Percentiles rank a stretch among this genome's conserved stretches.
Evolutionary conservation across 2,329 filamentous ascomycete species (phyloP).

Genomic region (Teratosphaeria gauchensis): DNA sequence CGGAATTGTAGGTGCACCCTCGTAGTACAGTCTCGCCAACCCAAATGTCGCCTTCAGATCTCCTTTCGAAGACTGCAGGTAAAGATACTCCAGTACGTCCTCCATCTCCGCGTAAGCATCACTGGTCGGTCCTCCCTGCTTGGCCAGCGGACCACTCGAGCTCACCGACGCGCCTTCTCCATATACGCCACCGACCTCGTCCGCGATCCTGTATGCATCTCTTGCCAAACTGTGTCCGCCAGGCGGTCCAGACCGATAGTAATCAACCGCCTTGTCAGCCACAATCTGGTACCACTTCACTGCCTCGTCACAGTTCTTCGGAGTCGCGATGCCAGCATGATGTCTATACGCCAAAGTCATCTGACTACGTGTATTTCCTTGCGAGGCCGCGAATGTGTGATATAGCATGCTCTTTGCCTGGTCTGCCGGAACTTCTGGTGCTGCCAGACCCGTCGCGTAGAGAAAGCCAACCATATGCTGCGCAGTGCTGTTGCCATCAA

Average conservation of each 20-base stretch:
- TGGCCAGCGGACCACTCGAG: conserved; percentile 75
- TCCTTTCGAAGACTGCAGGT: conserved; percentile 81
- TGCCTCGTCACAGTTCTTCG: conserved; percentile 76
- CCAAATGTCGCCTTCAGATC: conserved; percentile 81
- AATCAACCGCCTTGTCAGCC: conserved; percentile 83
- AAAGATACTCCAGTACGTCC: conserved; percentile 88
- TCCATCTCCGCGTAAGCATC: conserved; percentile 80
- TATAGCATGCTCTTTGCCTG: conserved; percentile 89
- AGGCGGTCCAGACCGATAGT: conserved; percentile 81
- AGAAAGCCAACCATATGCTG: conserved; percentile 94
- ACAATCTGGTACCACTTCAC: conserved; percentile 85
- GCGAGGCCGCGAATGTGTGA: conserved; percentile 83
- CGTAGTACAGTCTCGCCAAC: conserved; percentile 77
- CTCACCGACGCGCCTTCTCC: conserved; percentile 88
- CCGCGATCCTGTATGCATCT: conserved; percentile 76
- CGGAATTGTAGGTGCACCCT: conserved; percentile 67
- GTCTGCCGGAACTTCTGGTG: conserved; percentile 67
- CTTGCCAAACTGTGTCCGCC: conserved; percentile 70
- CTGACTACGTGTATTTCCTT: conserved; percentile 73
- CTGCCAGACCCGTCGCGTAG: conserved; percentile 79
- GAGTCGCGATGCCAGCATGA: conserved; percentile 72
- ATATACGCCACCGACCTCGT: conserved; percentile 85
- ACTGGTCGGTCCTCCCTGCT: conserved; percentile 61
- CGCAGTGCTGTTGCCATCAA: conserved; percentile 79
- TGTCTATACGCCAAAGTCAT: conserved; percentile 90